Evolutionary conservation across 495 filamentous ascomycete species (phyloP), one percentile per base, ranked within the genome.

Genomic region (Penicillium egyptiacum): DNA sequence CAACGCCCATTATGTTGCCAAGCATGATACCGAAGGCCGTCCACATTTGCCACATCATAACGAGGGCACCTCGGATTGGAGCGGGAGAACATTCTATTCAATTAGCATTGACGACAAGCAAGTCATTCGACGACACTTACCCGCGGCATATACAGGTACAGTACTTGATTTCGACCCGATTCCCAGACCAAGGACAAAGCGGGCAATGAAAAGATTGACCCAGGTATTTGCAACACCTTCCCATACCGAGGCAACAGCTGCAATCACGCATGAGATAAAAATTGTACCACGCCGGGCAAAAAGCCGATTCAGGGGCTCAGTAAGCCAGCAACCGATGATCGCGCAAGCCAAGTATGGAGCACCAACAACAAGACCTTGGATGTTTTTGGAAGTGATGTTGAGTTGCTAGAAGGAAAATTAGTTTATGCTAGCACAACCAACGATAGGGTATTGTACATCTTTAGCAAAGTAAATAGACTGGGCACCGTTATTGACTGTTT

Each of bases 11-110:
- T 39, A 86, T 81, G 59, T 88, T 89, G 20, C 90, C 89, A 16
- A 92, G 56, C 82, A 92, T 87, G 59, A 92, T 91, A 11, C 89
- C 89, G 61, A 91, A 91, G 3, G 88, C 89, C 5, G 87, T 90
- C 72, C 77, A 80, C 70, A 85, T 75, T 67, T 86, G 82, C 79
- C 82, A 87, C 73, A 79, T 79, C 82, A 84, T 86, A 52, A 86
- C 83, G 4, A 86, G 67, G 2, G 78, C 83, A 39, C 83, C 84
- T 48, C 83, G 71, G 53, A 86, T 85, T 7, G 75, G 76, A 16
- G 75, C 73, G 0, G 81, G 83, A 14, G 80, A 73, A 53, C 80
- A 82, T 66, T 86, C 84, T 52, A 17, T 28, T 9, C 5, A 46
- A 22, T 46, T 5, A 46, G 44, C 25, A 17, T 17, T 5, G 5